Evolutionary conservation across 2,329 filamentous ascomycete genomes (phyloP).

Genomic region (Neonectria hederae): DNA sequence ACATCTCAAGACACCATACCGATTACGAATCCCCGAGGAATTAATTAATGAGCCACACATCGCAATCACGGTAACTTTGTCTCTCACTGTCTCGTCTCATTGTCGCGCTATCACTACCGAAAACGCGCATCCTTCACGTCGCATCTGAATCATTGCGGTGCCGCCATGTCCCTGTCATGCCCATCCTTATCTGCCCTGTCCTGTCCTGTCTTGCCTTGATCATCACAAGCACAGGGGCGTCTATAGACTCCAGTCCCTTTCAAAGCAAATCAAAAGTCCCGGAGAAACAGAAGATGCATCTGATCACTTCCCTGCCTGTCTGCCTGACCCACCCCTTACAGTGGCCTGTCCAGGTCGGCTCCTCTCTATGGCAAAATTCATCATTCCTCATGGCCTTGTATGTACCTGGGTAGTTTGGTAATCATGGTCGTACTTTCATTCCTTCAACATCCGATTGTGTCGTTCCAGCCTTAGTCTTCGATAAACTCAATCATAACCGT

Average conservation of each 20-base stretch:
- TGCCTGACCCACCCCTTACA: not conserved
- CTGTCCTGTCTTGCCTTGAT: conserved; percentile 3
- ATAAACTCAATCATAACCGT: conserved; percentile 96
- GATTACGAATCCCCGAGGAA: not conserved
- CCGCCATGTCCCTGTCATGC: conserved; percentile 5
- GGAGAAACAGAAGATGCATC: conserved; percentile 5
- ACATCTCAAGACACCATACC: not conserved
- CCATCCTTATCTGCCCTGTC: conserved; percentile 2
- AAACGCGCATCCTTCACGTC: conserved; percentile 3
- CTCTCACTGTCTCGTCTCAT: not conserved
- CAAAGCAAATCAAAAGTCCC: conserved; percentile 4
- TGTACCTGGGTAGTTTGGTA: conserved; percentile 10
- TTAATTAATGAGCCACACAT: not conserved
- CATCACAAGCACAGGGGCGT: conserved; percentile 17
- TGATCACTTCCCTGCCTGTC: conserved; percentile 11
- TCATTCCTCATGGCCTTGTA: conserved; percentile 12
- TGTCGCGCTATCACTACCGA: not conserved
- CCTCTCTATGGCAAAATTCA: conserved; percentile 22
- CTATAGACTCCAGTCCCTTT: conserved; percentile 20
- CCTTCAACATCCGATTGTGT: not conserved
- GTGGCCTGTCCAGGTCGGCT: conserved; percentile 4
- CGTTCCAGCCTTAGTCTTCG: conserved; percentile 57
- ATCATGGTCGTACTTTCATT: not conserved
- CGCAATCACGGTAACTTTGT: not conserved
- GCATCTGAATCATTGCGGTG: conserved; percentile 18